phyloP scores from a whole-genome alignment of 306 rosid species.

The Amphicarpaea edgeworthii region DNA sequence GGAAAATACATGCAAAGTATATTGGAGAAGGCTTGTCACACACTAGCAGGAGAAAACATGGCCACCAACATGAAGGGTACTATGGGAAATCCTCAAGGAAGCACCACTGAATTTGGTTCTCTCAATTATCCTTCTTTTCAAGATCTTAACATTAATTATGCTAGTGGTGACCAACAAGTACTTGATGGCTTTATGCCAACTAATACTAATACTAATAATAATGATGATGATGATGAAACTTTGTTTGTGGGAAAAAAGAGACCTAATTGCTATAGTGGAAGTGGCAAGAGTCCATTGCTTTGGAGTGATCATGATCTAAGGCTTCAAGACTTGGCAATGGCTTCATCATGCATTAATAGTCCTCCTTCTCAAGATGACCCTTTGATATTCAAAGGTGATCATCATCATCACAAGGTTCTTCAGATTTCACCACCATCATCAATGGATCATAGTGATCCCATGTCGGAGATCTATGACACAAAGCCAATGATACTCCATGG shows the following conservation, averaged over 20 bases:
- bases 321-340: slow-evolving; percentile 82
- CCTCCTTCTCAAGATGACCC: slow-evolving; percentile 69
- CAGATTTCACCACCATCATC: slow-evolving; percentile 68
- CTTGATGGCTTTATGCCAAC: slow-evolving; percentile 64
- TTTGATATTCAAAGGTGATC: slow-evolving; percentile 61
- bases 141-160: slow-evolving; percentile 81
- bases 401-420: slow-evolving; percentile 62
- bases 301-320: slow-evolving; percentile 91
- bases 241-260: slow-evolving; percentile 73
- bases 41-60: slow-evolving; percentile 95
- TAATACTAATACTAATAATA: not conserved
- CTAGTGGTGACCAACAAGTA: slow-evolving; percentile 65
- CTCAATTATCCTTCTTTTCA: slow-evolving; percentile 82
- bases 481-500: slow-evolving; percentile 62
- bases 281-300: slow-evolving; percentile 83
- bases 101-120: slow-evolving; percentile 61
- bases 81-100: slow-evolving; percentile 54
- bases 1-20: slow-evolving; percentile 99
- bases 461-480: slow-evolving; percentile 74
- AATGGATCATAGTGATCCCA: slow-evolving; percentile 63
- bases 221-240: no score
- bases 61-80: slow-evolving; percentile 63
- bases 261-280: slow-evolving; percentile 56
- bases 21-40: slow-evolving; percentile 97
- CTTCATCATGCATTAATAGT: slow-evolving; percentile 77